phyloP scores from a whole-genome alignment of 306 rosid genomes.

The Prunus mira region DNA sequence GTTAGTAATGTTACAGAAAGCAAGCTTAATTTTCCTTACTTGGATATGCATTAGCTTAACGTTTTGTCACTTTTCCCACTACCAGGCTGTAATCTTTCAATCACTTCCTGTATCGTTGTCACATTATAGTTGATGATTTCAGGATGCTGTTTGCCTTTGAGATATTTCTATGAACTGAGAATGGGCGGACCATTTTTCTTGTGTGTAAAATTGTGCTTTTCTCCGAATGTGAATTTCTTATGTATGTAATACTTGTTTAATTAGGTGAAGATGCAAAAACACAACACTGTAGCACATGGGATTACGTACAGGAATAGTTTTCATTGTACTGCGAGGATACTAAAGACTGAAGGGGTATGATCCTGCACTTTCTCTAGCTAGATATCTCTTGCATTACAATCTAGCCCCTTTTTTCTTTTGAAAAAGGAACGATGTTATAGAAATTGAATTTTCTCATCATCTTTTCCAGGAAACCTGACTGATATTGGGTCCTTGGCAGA shows the following conservation, averaged over 20 bases:
- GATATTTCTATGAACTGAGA: background rate
- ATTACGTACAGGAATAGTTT: slow-evolving; percentile 62
- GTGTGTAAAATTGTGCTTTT: background rate
- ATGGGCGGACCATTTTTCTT: background rate
- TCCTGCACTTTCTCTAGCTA: slow-evolving; percentile 28
- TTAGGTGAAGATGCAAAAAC: slow-evolving; percentile 90
- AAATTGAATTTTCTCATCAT: background rate
- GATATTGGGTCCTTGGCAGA: slow-evolving; percentile 46
- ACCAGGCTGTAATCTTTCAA: slow-evolving; percentile 6
- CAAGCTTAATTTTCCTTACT: background rate
- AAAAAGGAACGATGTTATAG: background rate
- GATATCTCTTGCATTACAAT: background rate
- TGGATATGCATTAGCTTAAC: background rate
- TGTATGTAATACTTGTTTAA: background rate
- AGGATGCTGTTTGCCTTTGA: slow-evolving; percentile 1
- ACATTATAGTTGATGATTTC: slow-evolving; percentile 12
- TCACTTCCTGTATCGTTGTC: background rate
- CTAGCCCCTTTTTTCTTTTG: background rate
- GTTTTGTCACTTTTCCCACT: background rate
- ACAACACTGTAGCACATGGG: slow-evolving; percentile 68
- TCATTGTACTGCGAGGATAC: slow-evolving; percentile 85
- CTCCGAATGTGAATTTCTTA: background rate
- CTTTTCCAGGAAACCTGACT: slow-evolving; percentile 18
- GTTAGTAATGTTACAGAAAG: background rate
- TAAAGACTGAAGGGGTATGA: slow-evolving; percentile 88